Conservation (phyloP, 2,329 filamentous ascomycete species). For the Macroventuria anomochaeta region DNA sequence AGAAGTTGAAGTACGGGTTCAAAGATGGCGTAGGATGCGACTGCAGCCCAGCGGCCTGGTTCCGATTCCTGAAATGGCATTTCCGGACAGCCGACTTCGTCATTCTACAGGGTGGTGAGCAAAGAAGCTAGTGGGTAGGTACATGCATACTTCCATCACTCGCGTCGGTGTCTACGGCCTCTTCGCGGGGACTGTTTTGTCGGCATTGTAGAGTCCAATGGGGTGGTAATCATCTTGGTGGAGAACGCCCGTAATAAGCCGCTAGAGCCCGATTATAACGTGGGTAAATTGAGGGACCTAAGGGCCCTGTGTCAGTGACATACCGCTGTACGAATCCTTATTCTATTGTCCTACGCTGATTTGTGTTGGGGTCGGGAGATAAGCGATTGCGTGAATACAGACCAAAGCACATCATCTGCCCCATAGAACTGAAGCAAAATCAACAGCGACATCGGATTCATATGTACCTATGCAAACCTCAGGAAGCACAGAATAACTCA, state of each 20-base stretch:
- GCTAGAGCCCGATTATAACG: constrained; percentile 9
- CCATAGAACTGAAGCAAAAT: constrained; percentile 20
- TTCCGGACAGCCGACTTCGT: constrained; percentile 9
- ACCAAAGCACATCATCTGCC: constrained; percentile 39
- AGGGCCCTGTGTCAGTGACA: constrained; percentile 15
- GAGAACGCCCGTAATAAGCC: constrained; percentile 3
- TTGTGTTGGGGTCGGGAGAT: constrained; percentile 19
- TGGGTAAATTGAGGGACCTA: constrained; percentile 4
- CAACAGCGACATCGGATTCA: constrained; percentile 30
- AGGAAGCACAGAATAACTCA: neutral
- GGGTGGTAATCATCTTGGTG: constrained; percentile 23
- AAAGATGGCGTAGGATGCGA: neutral
- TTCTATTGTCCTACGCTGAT: constrained; percentile 10
- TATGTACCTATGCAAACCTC: constrained; percentile 9
- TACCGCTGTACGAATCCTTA: constrained; percentile 1
- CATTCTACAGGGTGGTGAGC: constrained; percentile 5
- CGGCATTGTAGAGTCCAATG: constrained; percentile 33
- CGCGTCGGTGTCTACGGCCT: constrained; percentile 12
- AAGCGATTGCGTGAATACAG: constrained; percentile 39
- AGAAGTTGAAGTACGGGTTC: neutral
- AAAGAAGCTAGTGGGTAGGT: constrained; percentile 4
- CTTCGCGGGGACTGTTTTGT: constrained; percentile 22
- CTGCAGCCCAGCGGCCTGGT: constrained; percentile 3
- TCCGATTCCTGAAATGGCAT: constrained; percentile 4
- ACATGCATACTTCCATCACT: constrained; percentile 3